These are phyloP conservation scores for Lactarius deliciosus DNA, from an alignment of 768 basidiomycete species.

Conservation along the genomic window DNA sequence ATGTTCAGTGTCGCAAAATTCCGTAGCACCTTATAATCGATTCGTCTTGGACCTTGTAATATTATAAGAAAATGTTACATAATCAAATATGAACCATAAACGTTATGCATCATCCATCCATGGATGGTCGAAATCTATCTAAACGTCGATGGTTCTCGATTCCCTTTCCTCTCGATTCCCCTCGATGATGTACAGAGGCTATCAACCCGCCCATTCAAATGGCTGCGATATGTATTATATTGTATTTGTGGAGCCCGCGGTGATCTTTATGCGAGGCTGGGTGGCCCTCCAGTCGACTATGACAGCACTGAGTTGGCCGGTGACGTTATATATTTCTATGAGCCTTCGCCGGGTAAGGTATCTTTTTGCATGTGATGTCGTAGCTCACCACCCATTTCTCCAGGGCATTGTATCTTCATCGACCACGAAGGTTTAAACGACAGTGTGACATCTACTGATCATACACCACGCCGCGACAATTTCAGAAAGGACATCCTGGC, in stretches of 20 bases:
- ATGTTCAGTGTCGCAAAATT: too few species aligned
- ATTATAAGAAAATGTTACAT: too few species aligned
- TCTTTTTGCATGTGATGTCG: background rate
- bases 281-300: background rate
- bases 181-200: too few species aligned
- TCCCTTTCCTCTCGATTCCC: too few species aligned
- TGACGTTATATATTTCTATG: background rate
- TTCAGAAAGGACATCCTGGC: too few species aligned
- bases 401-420: background rate
- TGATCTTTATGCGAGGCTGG: background rate
- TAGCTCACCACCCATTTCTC: background rate
- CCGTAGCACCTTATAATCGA: too few species aligned
- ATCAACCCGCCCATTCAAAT: background rate
- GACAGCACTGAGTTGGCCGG: background rate
- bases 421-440: background rate
- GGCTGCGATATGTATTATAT: conserved; percentile 1
- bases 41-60: too few species aligned
- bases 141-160: too few species aligned
- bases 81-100: too few species aligned
- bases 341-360: background rate
- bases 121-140: too few species aligned
- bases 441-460: background rate
- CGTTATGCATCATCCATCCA: too few species aligned
- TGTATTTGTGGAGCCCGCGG: background rate
- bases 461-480: background rate